Evolutionary conservation across 2,329 filamentous ascomycete species (phyloP), one percentile per base, ranked within the genome.

Genomic region (Cytospora leucostoma): DNA sequence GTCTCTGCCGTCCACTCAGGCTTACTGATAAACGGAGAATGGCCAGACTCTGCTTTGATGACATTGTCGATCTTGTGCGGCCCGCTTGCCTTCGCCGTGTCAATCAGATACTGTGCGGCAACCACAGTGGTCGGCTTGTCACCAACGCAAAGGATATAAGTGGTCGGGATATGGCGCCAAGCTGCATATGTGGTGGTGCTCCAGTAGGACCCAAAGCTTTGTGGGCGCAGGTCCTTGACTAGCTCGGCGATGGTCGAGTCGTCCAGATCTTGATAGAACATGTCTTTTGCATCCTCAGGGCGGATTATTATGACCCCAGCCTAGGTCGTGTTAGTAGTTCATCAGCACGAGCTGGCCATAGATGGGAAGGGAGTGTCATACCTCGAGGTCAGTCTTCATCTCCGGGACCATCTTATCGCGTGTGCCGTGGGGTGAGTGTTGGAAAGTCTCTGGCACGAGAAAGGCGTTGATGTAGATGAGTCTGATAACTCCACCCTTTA

Each of bases 241-340:
- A 68, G 62, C 40, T 68, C 61, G 17, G 65, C 62, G n/a, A 67
- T 52, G 8, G 55, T 66, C 21, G 56, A 56, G 34, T 71, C 67
- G 15, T 67, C 62, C 2, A 71, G 12, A 61, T 70, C 69, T 52
- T 72, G 68, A 63, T 71, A 70, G 44, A 71, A 70, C 64, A 70
- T 69, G 8, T 54, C 63, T 52, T 69, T 70, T 6, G 65, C 67
- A 55, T 72, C 65, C 34, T 70, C 62, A 0, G 69, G 65, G 4
- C 49, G 50, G 0, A 71, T 64, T 15, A 64, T 70, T 12, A 71
- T 37, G 19, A 57, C 59, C 10, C 66, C 67, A 13, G 68, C 61
- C 69, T 71, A 44, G 38, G 15, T 44, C 38, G 17, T 6, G 15
- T n/a, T n/a, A 44, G 15, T 4, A 7, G 7, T 1, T 44, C 40